Base-by-base conservation (phyloP, 202 grass and related monocot genomes). In the Setaria viridis region DNA sequence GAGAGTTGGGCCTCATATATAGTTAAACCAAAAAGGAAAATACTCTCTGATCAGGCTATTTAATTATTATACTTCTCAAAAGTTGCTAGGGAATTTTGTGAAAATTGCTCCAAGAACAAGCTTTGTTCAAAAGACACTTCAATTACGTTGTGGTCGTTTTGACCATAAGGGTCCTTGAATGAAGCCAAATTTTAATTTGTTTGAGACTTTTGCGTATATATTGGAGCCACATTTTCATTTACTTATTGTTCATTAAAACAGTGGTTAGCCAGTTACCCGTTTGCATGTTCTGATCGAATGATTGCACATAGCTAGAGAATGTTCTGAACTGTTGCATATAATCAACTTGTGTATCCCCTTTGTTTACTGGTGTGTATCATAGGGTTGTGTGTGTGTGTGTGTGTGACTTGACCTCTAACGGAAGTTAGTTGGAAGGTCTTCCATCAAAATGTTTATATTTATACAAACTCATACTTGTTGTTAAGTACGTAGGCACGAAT, bases 351-450 rank as follows among this genome's bases (percentile, higher is more conserved):
- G 49, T 78, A 32, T 30, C 46, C n/a, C n/a, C 20, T 2, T 48
- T 46, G 43, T 10, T 46, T 35, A 35, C 62, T 29, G n/a, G n/a
- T 30, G n/a, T 70, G 21, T 25, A 72, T 47, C 16, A 49, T 8
- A 15, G 45, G 12, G 11, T 29, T 29, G 58, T 9, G 6, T 74
- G 76, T 29, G 58, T 74, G 76, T 29, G 58, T 50, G 77, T 50
- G 78, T 10, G 49, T 54, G 33, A 53, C 47, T 74, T 75, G 58
- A 67, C 47, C 19, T 67, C 30, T 67, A 79, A 85, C 53, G 43
- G 53, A 79, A 49, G 83, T 84, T 75, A 7, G 71, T 84, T 84
- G 71, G 59, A 11, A 76, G 2, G 80, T 82, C 64, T 14, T 59
- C 37, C 21, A 20, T 43, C 37, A 45, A 13, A 13, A 55, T 32